phyloP scores from a whole-genome alignment of 1,284 basidiomycete species.

The Naganishia sp. region DNA sequence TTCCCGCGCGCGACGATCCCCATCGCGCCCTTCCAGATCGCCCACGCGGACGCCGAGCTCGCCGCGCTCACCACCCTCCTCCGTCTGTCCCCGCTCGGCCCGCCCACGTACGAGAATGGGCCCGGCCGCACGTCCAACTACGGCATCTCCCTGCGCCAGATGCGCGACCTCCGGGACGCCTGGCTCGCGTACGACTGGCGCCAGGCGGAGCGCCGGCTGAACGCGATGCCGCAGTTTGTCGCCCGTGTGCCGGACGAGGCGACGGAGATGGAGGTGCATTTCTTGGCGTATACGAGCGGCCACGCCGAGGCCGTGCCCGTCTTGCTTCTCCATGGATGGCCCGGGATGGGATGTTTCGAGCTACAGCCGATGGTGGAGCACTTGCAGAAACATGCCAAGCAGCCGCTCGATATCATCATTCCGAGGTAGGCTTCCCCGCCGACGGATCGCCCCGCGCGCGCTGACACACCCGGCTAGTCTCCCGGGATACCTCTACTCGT shows the following conservation, averaged over 20 bases:
- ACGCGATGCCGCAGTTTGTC: conserved; percentile 21
- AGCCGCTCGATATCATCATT: conserved; percentile 30
- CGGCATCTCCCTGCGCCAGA: conserved; percentile 31
- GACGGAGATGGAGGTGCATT: conserved; percentile 41
- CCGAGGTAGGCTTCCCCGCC: conserved; percentile 34
- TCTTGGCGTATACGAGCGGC: conserved; percentile 43
- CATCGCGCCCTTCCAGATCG: conserved; percentile 28
- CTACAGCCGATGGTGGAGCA: conserved; percentile 44
- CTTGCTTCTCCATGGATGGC: conserved; percentile 52
- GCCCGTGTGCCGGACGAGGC: background rate
- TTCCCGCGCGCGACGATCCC: conserved; percentile 29
- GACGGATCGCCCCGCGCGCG: conserved; percentile 38
- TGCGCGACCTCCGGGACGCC: conserved; percentile 18
- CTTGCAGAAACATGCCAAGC: conserved; percentile 38
- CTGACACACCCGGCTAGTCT: conserved; percentile 31
- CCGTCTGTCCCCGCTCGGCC: conserved; percentile 22
- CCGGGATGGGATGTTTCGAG: conserved; percentile 45
- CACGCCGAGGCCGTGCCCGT: conserved; percentile 43
- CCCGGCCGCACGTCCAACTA: conserved; percentile 31
- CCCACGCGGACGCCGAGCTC: conserved; percentile 10
- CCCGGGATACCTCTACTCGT: conserved; percentile 48
- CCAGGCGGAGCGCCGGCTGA: conserved; percentile 14
- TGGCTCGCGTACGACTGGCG: conserved; percentile 37
- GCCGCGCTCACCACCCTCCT: conserved; percentile 13
- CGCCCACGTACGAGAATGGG: conserved; percentile 26